Evolutionary conservation across 805 yeast species (phyloP).

Genomic region (Nakazawaea molendinolei): DNA sequence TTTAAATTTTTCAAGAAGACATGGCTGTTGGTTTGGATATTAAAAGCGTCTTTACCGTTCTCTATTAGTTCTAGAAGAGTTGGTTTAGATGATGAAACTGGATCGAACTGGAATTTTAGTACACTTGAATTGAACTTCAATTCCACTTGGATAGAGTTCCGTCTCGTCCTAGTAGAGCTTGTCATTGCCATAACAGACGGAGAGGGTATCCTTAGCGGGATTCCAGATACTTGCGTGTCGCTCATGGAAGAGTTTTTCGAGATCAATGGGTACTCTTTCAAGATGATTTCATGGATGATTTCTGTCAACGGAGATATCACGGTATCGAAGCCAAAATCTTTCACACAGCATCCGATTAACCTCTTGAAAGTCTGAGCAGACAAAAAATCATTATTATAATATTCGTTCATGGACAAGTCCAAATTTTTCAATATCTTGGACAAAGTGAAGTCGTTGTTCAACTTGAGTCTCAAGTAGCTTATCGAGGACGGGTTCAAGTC

Average conservation of each 20-base stretch:
- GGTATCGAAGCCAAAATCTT: conserved; percentile 75
- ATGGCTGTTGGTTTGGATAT: conserved; percentile 32
- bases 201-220: conserved; percentile 10
- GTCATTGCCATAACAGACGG: neutral
- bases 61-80: conserved; percentile 70
- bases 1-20: conserved; percentile 5
- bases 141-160: conserved; percentile 22
- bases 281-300: conserved; percentile 52
- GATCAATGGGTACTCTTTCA: conserved; percentile 60
- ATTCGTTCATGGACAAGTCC: conserved; percentile 22
- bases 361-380: conserved; percentile 51
- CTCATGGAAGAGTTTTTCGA: conserved; percentile 27
- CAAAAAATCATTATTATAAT: conserved; percentile 33
- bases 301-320: conserved; percentile 63
- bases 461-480: conserved; percentile 36
- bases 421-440: conserved; percentile 40
- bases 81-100: conserved; percentile 70
- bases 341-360: conserved; percentile 61
- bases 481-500: conserved; percentile 48
- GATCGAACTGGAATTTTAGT: conserved; percentile 61
- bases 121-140: conserved; percentile 47
- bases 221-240: no score
- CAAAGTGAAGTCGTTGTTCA: conserved; percentile 30
- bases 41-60: conserved; percentile 70
- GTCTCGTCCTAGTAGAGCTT: neutral